These are phyloP conservation scores for Beauveria pseudobassiana DNA, from an alignment of 2,329 filamentous ascomycete genomes.

Conservation along the genomic window DNA sequence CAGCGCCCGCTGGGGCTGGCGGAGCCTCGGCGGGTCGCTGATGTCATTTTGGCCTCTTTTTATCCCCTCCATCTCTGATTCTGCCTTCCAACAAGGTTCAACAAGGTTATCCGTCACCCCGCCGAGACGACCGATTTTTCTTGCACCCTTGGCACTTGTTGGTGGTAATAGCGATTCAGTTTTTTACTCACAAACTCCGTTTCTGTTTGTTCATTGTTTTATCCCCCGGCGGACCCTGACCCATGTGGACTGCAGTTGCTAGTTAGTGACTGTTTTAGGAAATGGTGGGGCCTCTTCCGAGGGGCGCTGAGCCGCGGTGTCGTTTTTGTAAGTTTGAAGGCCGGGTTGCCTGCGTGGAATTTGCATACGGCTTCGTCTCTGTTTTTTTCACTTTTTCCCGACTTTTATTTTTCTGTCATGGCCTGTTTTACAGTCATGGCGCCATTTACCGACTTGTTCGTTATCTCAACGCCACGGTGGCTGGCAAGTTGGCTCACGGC, in stretches of 20 bases:
- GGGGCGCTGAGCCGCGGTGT: background rate
- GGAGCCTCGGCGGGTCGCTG: slow-evolving; percentile 7
- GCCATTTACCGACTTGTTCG: background rate
- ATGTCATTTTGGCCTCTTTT: slow-evolving; percentile 6
- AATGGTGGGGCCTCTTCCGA: background rate
- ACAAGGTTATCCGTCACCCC: background rate
- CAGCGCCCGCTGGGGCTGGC: slow-evolving; percentile 2
- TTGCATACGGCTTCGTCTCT: no score
- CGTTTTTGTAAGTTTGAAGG: background rate
- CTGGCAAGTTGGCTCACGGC: slow-evolving; percentile 4
- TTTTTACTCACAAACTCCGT: background rate
- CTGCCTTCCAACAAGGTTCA: background rate
- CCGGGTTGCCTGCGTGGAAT: no score
- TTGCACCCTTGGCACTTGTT: background rate
- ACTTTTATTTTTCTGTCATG: background rate
- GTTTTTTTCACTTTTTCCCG: background rate
- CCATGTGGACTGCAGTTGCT: background rate
- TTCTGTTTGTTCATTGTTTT: background rate
- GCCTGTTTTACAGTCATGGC: background rate
- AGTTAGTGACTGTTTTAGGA: slow-evolving; percentile 8
- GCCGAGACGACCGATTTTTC: background rate
- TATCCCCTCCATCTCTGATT: no score
- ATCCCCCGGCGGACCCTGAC: no score
- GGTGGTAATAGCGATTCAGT: background rate
- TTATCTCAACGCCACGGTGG: background rate